Evolutionary conservation across 495 filamentous ascomycete genomes (phyloP).

Genomic region (Aspergillus ellipticus): DNA sequence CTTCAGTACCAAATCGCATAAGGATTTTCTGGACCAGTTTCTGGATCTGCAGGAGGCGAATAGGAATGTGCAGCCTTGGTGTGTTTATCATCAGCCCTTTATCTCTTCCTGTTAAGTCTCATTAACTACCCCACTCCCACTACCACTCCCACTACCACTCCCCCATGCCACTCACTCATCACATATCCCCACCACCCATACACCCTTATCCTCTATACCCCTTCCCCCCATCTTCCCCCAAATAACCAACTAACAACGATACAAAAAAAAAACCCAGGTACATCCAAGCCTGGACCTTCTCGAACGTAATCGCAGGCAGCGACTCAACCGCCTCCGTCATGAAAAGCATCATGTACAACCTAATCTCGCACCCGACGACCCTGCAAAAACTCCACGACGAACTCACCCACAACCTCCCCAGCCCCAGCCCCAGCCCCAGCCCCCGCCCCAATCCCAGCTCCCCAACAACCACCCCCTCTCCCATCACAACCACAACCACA

Average conservation of each 20-base stretch:
- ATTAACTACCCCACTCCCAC: no score
- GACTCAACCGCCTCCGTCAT: slow-evolving; percentile 50
- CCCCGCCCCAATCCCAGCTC: no score
- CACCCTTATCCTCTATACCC: no score
- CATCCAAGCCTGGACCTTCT: slow-evolving; percentile 19
- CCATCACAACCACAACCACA: neutral
- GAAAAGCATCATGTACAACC: slow-evolving; percentile 49
- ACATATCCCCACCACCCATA: no score
- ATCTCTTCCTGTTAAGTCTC: no score
- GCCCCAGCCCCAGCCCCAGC: no score
- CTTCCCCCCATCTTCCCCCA: no score
- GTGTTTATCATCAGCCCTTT: neutral
- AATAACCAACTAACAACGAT: neutral
- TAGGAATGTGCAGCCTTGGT: neutral
- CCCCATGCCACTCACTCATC: no score
- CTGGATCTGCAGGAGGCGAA: neutral
- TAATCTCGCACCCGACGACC: slow-evolving; percentile 34
- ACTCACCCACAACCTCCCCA: no score
- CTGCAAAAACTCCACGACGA: no score
- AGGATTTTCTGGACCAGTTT: neutral
- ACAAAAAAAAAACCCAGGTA: neutral
- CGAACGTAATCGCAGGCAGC: slow-evolving; percentile 48
- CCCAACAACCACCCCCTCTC: no score
- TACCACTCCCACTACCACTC: no score
- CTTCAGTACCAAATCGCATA: neutral